Evolutionary conservation across 2,329 filamentous ascomycete genomes (phyloP), one percentile per base, ranked within the genome.

Genomic region (Phaeosphaeria sp.): DNA sequence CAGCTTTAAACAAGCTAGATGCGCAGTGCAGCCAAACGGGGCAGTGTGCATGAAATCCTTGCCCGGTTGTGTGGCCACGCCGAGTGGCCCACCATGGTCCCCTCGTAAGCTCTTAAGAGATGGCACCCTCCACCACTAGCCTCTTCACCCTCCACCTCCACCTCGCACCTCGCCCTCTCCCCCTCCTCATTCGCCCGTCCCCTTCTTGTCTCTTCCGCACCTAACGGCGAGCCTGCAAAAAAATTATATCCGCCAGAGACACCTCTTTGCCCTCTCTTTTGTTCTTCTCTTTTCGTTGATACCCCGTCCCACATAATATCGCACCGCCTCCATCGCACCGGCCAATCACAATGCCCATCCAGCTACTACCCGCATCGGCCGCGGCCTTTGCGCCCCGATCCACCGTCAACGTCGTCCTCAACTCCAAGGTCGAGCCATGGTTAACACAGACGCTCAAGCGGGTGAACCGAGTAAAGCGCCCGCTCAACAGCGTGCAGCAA

Each of bases 381-480:
- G 93, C 93, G 62, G 94, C 95, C 73, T 99, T 98, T 83, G 94
- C 94, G 71, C 94, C 94, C 69, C 88, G 95, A 73, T 92, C 92
- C 49, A 93, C 92, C 23, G 94, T 96, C 78, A 98, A 96, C 77
- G 92, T 99, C 68, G 95, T 99, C 59, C 84, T 99, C 72, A 91
- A 89, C 74, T 90, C 90, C 77, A 96, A 95, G 83, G 88, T 96
- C 73, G 93, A 97, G 82, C 91, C 93, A 59, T 99, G 95, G 95
- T 86, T 98, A 79, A 99, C 95, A 36, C 91, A 93, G 76, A 97
- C 93, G 11, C 85, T 99, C 72, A 98, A 98, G 86, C 89, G 95
- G 78, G 93, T 97, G 82, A 98, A 97, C 85, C 88, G 91, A 68
- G 89, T 97, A 72, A 99, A 98, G 87, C 91, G 95, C 71, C 94